These are phyloP conservation scores for Glycine latifolia DNA, from an alignment of 306 rosid genomes.

Conservation along the genomic window DNA sequence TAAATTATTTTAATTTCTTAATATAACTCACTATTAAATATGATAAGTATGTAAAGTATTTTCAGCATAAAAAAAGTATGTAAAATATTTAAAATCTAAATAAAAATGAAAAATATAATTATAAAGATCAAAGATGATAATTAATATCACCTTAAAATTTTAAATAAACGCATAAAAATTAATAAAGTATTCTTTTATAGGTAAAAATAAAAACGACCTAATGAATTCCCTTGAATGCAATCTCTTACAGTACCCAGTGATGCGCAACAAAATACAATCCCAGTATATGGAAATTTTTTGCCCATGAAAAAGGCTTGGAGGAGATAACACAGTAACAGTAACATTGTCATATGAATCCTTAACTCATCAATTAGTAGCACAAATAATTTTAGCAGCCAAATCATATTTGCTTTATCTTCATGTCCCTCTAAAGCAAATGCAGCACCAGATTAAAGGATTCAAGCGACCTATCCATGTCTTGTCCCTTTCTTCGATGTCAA, in stretches of 20 bases:
- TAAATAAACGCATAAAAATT: neutral
- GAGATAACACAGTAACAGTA: neutral
- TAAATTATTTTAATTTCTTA: neutral
- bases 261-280: no score
- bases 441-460: neutral
- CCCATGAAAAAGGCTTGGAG: neutral
- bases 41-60: no score
- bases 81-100: no score
- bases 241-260: neutral
- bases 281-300: neutral
- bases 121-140: no score
- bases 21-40: no score
- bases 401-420: no score
- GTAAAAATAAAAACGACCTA: no score
- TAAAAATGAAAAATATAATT: no score
- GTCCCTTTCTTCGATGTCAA: neutral
- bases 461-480: neutral
- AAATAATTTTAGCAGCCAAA: neutral
- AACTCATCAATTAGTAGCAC: neutral
- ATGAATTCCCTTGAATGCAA: neutral
- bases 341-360: neutral
- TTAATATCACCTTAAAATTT: neutral
- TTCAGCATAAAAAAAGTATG: no score
- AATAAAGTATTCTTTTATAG: no score
- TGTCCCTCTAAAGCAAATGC: neutral